Evolutionary conservation across 495 filamentous ascomycete genomes (phyloP).

Genomic region (Aspergillus biplanus): DNA sequence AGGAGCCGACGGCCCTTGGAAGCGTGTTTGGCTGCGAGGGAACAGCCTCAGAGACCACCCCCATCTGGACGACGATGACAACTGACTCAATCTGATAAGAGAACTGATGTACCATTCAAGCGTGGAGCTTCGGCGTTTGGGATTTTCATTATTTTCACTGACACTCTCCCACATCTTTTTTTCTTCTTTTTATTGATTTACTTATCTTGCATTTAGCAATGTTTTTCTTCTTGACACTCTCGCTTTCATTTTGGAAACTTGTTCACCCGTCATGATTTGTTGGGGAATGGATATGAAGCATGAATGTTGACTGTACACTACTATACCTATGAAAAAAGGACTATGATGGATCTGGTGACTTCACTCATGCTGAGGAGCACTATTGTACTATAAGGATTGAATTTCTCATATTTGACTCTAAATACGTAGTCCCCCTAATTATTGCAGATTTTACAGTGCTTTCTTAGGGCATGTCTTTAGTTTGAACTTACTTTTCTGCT

Average conservation of each 20-base stretch:
- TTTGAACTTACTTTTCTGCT: no score
- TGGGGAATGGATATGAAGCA: constrained; percentile 20
- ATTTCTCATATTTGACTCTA: neutral
- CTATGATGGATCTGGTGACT: constrained; percentile 11
- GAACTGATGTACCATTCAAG: constrained; percentile 29
- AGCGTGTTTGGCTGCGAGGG: constrained; percentile 50
- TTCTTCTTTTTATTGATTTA: constrained; percentile 7
- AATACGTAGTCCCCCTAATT: neutral
- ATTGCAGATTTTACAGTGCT: no score
- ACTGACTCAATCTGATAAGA: constrained; percentile 17
- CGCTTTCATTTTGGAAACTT: constrained; percentile 12
- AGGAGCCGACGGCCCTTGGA: constrained; percentile 51
- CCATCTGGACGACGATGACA: constrained; percentile 34
- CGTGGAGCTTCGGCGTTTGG: constrained; percentile 43
- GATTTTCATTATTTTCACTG: constrained; percentile 22
- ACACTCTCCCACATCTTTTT: constrained; percentile 18
- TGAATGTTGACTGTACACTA: constrained; percentile 34
- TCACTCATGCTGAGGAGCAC: constrained; percentile 17
- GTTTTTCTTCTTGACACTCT: constrained; percentile 15
- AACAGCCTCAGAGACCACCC: constrained; percentile 20
- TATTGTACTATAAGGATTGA: constrained; percentile 34
- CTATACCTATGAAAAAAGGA: constrained; percentile 3
- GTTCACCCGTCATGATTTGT: constrained; percentile 19
- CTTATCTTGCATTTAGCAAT: constrained; percentile 9
- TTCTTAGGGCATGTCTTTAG: no score